Conservation (phyloP, 495 filamentous ascomycete species). For the Barbatosphaeria neglecta region DNA sequence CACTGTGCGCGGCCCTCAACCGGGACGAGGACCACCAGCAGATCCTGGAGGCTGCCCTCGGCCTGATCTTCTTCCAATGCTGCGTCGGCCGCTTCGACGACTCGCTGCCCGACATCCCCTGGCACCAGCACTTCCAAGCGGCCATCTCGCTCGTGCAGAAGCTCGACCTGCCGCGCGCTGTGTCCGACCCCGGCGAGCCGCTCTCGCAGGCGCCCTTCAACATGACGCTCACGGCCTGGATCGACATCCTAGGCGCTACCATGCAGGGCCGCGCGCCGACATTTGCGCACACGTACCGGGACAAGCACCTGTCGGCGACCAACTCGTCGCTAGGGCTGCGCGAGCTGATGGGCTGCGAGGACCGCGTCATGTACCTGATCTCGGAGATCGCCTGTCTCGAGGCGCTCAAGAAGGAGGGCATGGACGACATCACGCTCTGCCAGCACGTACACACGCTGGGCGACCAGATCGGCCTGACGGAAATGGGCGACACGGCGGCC, state of each 20-base stretch:
- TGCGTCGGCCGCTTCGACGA: constrained; percentile 81
- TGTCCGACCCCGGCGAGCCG: constrained; percentile 44
- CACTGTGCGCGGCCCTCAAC: constrained; percentile 74
- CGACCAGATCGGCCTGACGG: constrained; percentile 70
- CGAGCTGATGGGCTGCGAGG: constrained; percentile 96
- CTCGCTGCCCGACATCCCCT: constrained; percentile 83
- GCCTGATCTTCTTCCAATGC: constrained; percentile 96
- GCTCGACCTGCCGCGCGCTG: constrained; percentile 60
- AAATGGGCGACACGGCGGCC: constrained; percentile 39
- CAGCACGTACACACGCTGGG: constrained; percentile 72
- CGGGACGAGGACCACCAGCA: constrained; percentile 70
- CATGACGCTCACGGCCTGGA: constrained; percentile 92
- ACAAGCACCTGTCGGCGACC: constrained; percentile 67
- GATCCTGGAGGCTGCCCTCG: constrained; percentile 87
- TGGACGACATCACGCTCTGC: constrained; percentile 75
- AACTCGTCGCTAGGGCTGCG: constrained; percentile 61
- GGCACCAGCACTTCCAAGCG: constrained; percentile 94
- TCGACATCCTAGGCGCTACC: constrained; percentile 90
- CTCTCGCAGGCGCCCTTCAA: constrained; percentile 72
- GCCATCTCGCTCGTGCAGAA: constrained; percentile 70
- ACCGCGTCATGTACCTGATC: constrained; percentile 95
- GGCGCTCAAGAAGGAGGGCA: constrained; percentile 67
- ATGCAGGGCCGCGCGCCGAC: constrained; percentile 77
- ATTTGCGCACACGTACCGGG: constrained; percentile 85
- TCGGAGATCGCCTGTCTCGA: constrained; percentile 95